Conservation (phyloP, 2,329 filamentous ascomycete species). For the Lasiodiplodia sp. region DNA sequence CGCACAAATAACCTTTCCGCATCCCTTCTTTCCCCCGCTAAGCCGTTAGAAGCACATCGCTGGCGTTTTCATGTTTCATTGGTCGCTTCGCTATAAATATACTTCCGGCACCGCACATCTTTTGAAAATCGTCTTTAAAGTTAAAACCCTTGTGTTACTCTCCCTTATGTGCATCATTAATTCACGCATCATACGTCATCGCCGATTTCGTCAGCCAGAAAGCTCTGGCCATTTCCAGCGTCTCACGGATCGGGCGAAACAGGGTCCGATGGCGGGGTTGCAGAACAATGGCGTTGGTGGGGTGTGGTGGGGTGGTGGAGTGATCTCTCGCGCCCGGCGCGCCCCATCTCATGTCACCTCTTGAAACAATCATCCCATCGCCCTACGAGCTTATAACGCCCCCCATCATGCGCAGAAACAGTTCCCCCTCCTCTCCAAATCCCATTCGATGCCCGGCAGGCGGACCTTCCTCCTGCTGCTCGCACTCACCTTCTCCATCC, state of each 20-base stretch:
- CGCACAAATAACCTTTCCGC: too few species aligned
- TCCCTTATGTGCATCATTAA: too few species aligned
- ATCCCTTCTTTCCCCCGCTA: too few species aligned
- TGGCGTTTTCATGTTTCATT: too few species aligned
- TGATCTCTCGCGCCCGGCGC: background rate
- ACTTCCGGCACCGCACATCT: too few species aligned
- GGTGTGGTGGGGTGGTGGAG: background rate
- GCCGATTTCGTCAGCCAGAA: too few species aligned
- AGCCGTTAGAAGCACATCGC: too few species aligned
- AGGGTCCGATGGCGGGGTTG: background rate
- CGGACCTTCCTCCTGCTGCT: conserved; percentile 10
- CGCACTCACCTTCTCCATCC: conserved; percentile 10
- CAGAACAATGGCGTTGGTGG: background rate
- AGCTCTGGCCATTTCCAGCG: too few species aligned
- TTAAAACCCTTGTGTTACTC: too few species aligned
- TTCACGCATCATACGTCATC: too few species aligned
- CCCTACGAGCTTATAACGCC: background rate
- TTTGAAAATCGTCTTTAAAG: too few species aligned
- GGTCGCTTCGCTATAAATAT: too few species aligned
- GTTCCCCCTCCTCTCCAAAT: background rate
- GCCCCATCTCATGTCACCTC: background rate
- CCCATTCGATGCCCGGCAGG: conserved; percentile 9
- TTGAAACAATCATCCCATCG: background rate
- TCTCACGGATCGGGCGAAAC: background rate
- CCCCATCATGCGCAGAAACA: background rate